Percentiles rank a stretch among this genome's conserved stretches.
These are phyloP conservation scores for Begonia peltatifolia DNA, from an alignment of 306 rosid genomes.

Conservation along the genomic window DNA sequence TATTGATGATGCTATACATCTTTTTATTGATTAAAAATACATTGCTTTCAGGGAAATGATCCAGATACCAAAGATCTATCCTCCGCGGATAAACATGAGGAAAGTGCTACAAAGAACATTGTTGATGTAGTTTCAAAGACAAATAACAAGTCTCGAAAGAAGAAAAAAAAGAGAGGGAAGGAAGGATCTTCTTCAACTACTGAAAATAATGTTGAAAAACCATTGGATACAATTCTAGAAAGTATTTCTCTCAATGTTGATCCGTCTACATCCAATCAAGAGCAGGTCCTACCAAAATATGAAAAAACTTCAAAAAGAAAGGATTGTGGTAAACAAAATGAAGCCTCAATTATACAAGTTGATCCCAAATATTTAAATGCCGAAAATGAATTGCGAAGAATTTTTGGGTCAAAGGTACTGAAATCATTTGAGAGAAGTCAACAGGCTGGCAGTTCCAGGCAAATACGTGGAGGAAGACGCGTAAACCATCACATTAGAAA, in stretches of 20 bases:
- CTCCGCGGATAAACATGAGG: conserved; percentile 12
- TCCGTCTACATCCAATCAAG: conserved; percentile 16
- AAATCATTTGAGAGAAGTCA: conserved; percentile 71
- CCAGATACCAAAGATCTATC: conserved; percentile 11
- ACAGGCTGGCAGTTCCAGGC: conserved; percentile 74
- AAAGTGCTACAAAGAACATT: conserved; percentile 14
- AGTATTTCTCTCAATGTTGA: conserved; percentile 28
- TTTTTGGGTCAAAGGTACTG: conserved; percentile 92
- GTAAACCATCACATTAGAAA: conserved; percentile 43
- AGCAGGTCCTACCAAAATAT: conserved; percentile 13
- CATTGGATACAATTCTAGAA: conserved; percentile 50
- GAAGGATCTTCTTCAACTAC: conserved; percentile 30
- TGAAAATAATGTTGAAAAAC: conserved; percentile 20
- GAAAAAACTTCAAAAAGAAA: conserved; percentile 17
- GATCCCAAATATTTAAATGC: conserved; percentile 87
- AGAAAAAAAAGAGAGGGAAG: conserved; percentile 75
- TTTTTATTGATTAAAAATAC: conserved; percentile 2
- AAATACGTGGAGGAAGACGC: conserved; percentile 65
- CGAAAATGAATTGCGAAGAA: conserved; percentile 73
- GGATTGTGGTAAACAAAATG: conserved; percentile 21
- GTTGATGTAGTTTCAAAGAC: conserved; percentile 22
- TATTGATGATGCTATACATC: too few relatives aligned
- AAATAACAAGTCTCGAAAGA: conserved; percentile 55
- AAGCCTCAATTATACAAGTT: conserved; percentile 34
- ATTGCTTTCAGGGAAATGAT: conserved; percentile 36